Percentiles rank a stretch among this genome's conserved stretches.
These are phyloP conservation scores for Cyberlindnera misumaiensis DNA, from an alignment of 805 yeast genomes.

Conservation along the genomic window DNA sequence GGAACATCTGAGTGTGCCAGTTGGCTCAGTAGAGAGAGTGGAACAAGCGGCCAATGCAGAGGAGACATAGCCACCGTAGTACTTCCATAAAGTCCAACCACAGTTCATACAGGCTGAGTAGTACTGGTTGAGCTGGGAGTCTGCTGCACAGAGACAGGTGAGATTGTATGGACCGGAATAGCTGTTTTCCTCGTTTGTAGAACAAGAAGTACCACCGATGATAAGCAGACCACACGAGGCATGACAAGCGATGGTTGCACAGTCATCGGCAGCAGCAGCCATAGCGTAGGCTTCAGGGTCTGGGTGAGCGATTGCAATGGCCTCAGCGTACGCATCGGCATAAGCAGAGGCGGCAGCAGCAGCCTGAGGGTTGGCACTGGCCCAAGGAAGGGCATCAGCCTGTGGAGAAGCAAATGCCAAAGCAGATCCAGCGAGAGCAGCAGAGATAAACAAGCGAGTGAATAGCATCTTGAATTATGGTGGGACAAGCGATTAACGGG, in stretches of 20 bases:
- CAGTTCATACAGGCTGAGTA: constrained; percentile 27
- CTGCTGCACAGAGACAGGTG: constrained; percentile 15
- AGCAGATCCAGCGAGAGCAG: constrained; percentile 1
- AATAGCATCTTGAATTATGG: too few relatives aligned
- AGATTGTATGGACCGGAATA: constrained; percentile 10
- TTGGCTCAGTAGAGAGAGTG: constrained; percentile 22
- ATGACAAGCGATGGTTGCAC: constrained; percentile 26
- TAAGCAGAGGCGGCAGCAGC: constrained; percentile 7
- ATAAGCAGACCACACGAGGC: constrained; percentile 26
- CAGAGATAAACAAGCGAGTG: background rate
- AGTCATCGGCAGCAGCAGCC: constrained; percentile 17
- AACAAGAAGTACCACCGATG: constrained; percentile 23
- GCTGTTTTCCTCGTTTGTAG: constrained; percentile 6
- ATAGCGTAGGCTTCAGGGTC: constrained; percentile 20
- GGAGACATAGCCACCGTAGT: constrained; percentile 24
- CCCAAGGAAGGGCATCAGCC: constrained; percentile 7
- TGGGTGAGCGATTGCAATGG: constrained; percentile 8
- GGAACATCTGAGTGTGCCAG: constrained; percentile 26
- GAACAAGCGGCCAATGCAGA: constrained; percentile 23
- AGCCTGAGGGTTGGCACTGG: constrained; percentile 8
- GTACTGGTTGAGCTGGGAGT: constrained; percentile 18
- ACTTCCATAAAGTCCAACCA: constrained; percentile 32
- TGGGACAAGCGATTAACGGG: too few relatives aligned
- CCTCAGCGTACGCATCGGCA: constrained; percentile 6
- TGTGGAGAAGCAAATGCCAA: background rate